Evolutionary conservation across 225 moss, liverwort and hornwort genomes (phyloP).

Genomic region (Polytrichum commune): DNA sequence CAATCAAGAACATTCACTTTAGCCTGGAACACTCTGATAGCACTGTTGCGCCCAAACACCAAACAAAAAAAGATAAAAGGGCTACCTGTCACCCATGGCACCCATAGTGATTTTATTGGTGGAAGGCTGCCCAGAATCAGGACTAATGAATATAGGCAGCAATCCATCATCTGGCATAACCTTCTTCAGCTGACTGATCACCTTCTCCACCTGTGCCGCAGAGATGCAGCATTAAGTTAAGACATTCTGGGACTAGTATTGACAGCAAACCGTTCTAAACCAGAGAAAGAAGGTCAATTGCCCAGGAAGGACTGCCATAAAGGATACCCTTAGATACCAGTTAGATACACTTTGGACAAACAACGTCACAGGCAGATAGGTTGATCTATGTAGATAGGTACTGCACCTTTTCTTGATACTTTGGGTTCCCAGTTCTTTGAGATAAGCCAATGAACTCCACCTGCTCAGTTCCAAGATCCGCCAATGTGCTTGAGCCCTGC

Average conservation of each 20-base stretch:
- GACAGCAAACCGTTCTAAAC: background rate
- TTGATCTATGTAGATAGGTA: too few relatives aligned
- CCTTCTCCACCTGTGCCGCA: conserved; percentile 38
- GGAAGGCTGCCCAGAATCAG: conserved; percentile 44
- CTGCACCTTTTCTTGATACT: conserved; percentile 55
- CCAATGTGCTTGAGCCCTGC: conserved; percentile 54
- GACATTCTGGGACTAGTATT: background rate
- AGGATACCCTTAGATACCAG: too few relatives aligned
- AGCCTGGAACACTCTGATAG: too few relatives aligned
- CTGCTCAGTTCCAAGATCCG: conserved; percentile 59
- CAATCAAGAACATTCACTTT: too few relatives aligned
- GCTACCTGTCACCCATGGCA: conserved; percentile 65
- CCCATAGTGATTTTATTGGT: conserved; percentile 47
- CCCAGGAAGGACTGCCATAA: too few relatives aligned
- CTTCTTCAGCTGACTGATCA: conserved; percentile 39
- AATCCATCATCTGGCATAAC: conserved; percentile 47
- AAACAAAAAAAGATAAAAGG: background rate
- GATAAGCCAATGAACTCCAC: conserved; percentile 60
- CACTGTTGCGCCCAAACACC: too few relatives aligned
- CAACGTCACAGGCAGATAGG: too few relatives aligned
- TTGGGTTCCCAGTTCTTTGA: conserved; percentile 55
- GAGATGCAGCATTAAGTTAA: background rate
- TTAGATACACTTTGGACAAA: too few relatives aligned
- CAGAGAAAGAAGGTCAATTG: too few relatives aligned
- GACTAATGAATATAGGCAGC: conserved; percentile 54